phyloP scores from a whole-genome alignment of 2,329 filamentous ascomycete species.

The Xylaria sp. region DNA sequence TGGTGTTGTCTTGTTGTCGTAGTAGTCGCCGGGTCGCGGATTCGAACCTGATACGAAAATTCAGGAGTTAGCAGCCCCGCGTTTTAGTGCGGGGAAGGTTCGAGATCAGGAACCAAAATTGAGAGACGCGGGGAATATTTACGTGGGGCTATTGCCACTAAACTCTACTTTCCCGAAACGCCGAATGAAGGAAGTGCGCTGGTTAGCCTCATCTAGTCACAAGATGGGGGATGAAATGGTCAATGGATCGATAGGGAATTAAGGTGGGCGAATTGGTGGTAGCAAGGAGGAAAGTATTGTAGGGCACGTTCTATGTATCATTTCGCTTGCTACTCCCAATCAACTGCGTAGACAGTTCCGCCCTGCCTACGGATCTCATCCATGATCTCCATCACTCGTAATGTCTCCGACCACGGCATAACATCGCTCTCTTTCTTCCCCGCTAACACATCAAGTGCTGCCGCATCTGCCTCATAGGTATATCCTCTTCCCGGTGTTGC shows the following conservation, averaged over 20 bases:
- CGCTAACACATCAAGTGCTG: slow-evolving; percentile 48
- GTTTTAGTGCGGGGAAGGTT: neutral
- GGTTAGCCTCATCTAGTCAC: no score
- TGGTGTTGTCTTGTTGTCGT: no score
- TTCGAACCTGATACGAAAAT: neutral
- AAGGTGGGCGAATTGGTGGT: neutral
- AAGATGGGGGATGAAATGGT: no score
- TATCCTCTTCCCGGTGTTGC: slow-evolving; percentile 46
- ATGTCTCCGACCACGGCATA: slow-evolving; percentile 54
- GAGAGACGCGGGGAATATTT: no score
- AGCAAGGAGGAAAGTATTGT: neutral
- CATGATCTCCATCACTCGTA: slow-evolving; percentile 53
- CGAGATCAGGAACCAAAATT: no score
- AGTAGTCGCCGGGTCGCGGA: no score
- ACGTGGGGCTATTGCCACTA: no score
- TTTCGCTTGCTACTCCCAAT: neutral
- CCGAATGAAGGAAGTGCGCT: no score
- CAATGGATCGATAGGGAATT: neutral
- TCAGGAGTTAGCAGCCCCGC: neutral
- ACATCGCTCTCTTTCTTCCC: slow-evolving; percentile 46
- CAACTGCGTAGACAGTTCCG: slow-evolving; percentile 15
- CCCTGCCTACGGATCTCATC: slow-evolving; percentile 49
- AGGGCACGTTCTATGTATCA: no score
- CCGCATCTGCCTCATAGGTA: slow-evolving; percentile 53
- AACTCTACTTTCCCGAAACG: no score